Base-by-base conservation (phyloP, 192 early-diverging fungal genomes). In the Coemansia sp. region DNA sequence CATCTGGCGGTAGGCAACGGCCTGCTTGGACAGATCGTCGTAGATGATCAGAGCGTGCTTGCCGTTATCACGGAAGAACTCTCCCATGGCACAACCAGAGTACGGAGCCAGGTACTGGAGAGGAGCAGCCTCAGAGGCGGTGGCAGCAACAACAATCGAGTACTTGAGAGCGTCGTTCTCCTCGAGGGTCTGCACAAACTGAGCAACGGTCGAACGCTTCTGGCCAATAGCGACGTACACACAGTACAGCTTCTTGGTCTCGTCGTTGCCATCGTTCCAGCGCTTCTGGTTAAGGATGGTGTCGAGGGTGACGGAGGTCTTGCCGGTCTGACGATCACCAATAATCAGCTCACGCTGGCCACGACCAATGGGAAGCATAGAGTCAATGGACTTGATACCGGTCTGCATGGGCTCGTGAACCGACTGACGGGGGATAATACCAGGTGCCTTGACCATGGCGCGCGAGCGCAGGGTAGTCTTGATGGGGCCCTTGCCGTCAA, bases 301-400 rank as follows among this genome's bases (percentile, higher is more conserved):
- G 86, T 99, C 97, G 68, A 99, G 88, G 36, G 96, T 96, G 76
- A 99, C 95, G 73, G 97, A 91, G 76, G 97, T 99, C 93, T 99
- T 99, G 80, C 97, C 97, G 72, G 97, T 99, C 85, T 99, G 97
- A 92, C 96, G 95, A 89, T 99, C 97, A 86, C 97, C 97, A 87
- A 98, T 99, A 85, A 99, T 99, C 88, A 99, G 91, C 88, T 99
- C 97, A 95, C 97, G 95, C 91, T 99, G 97, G 83, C 97, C 97
- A 96, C 97, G 95, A 80, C 97, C 97, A 72, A 99, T 97, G 70
- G 97, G 97, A 75, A 99, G 92, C 97, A 99, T 99, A 87, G 97
- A 98, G 91, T 99, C 97, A 80, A 99, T 95, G 76, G 95, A 99
- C 91, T 99, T 99, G 89, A 96, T 97, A 87, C 97, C 97, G 85